Percentiles rank a stretch among this genome's conserved stretches.
Conservation (phyloP, 2,329 filamentous ascomycete species). For the Venturia asperata region DNA sequence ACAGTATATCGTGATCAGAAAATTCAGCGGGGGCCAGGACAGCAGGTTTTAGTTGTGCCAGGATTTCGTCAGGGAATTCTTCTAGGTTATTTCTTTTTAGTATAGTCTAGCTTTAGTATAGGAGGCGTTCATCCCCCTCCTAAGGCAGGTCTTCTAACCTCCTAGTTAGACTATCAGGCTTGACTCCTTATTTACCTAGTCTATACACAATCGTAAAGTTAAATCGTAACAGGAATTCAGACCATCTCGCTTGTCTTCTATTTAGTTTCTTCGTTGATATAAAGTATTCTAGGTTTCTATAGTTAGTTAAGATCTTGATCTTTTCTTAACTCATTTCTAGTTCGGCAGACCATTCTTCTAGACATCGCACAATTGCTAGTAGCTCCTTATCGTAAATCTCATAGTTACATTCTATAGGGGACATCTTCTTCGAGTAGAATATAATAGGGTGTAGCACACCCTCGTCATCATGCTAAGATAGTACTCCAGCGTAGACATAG, state of each 20-base stretch:
- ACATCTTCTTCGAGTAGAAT: too few species aligned
- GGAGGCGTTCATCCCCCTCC: too few species aligned
- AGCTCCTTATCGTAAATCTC: too few species aligned
- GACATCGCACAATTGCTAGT: conserved; percentile 27
- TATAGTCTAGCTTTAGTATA: too few species aligned
- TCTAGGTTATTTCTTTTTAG: too few species aligned
- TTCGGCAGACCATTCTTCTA: conserved; percentile 26
- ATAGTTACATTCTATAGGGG: too few species aligned
- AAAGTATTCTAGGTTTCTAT: conserved; percentile 29
- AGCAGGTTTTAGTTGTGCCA: too few species aligned
- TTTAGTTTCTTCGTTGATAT: conserved; percentile 28
- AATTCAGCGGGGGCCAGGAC: too few species aligned
- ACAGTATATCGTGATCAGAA: too few species aligned
- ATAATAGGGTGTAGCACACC: conserved; percentile 21
- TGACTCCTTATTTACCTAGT: conserved; percentile 22
- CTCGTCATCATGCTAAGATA: conserved; percentile 20
- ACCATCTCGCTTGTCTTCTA: too few species aligned
- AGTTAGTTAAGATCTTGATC: conserved; percentile 25
- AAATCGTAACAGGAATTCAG: conserved; percentile 24
- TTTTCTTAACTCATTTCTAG: conserved; percentile 21
- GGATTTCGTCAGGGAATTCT: too few species aligned
- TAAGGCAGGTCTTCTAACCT: not conserved
- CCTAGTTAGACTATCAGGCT: conserved; percentile 22
- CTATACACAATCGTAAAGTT: conserved; percentile 27
- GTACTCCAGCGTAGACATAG: conserved; percentile 11